Conservation (phyloP, 1,139 yeast species). For the Blastobotrys serpentis region DNA sequence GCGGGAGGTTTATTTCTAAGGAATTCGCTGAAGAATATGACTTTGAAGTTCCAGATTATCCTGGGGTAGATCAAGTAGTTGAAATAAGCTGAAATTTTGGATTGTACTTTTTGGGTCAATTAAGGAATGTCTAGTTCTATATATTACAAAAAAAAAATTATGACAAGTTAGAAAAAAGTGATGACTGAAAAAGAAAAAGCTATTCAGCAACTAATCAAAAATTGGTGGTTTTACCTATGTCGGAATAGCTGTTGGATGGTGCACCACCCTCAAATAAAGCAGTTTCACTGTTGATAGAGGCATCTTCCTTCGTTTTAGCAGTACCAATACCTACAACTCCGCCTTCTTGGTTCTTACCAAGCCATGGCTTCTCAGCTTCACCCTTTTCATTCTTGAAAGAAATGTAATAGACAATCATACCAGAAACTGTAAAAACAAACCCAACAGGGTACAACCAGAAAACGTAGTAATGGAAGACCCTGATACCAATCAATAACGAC, state of each 20-base stretch:
- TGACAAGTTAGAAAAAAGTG: background rate
- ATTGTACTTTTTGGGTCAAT: too few relatives aligned
- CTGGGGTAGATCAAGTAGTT: constrained; percentile 52
- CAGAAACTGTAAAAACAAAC: constrained; percentile 43
- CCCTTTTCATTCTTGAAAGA: constrained; percentile 39
- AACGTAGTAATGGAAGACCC: constrained; percentile 45
- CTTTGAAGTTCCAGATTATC: constrained; percentile 58
- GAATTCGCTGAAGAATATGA: constrained; percentile 70
- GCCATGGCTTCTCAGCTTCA: constrained; percentile 47
- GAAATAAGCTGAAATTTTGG: constrained; percentile 24
- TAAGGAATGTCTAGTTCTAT: too few relatives aligned
- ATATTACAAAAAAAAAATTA: background rate
- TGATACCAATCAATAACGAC: constrained; percentile 44
- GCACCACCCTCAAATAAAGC: constrained; percentile 1
- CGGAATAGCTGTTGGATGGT: background rate
- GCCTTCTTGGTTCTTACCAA: constrained; percentile 41
- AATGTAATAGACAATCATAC: constrained; percentile 43
- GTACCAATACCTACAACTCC: constrained; percentile 46
- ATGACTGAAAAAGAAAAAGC: background rate
- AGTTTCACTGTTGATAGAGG: constrained; percentile 7
- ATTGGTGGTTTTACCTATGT: background rate
- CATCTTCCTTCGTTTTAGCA: constrained; percentile 29
- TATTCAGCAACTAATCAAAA: background rate
- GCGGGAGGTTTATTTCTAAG: constrained; percentile 78
- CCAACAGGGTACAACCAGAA: constrained; percentile 49